Percentiles rank a stretch among this genome's conserved stretches.
These are phyloP conservation scores for Stagonosporopsis cucurbitacearum DNA, from an alignment of 2,329 filamentous ascomycete species.

Conservation along the genomic window DNA sequence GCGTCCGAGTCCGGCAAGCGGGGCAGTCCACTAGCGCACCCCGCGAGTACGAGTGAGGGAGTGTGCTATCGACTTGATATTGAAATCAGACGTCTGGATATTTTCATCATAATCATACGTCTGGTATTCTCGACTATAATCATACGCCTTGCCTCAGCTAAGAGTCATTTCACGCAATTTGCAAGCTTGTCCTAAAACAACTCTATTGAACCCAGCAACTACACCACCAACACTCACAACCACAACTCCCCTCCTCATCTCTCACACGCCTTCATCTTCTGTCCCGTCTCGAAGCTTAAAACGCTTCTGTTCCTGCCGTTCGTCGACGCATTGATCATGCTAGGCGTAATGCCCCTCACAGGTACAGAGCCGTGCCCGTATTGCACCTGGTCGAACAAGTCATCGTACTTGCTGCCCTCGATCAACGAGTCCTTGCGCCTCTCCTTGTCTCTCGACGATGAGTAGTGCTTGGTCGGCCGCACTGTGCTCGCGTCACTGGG, in stretches of 20 bases:
- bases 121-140: too few relatives aligned
- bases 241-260: neutral
- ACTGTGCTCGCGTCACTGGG: conserved; percentile 46
- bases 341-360: conserved; percentile 47
- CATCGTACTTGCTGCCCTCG: conserved; percentile 37
- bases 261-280: conserved; percentile 42
- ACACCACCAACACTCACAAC: neutral
- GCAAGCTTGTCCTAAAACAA: neutral
- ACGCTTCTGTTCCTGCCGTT: conserved; percentile 47
- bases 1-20: conserved; percentile 16
- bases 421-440: conserved; percentile 43
- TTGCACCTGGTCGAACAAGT: conserved; percentile 36
- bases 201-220: neutral
- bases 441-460: conserved; percentile 16
- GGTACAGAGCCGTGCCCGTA: conserved; percentile 43
- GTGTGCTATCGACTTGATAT: too few relatives aligned
- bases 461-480: conserved; percentile 32
- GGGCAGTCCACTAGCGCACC: conserved; percentile 16
- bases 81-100: too few relatives aligned
- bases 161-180: neutral
- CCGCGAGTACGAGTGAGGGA: neutral
- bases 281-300: conserved; percentile 42
- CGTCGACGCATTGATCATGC: conserved; percentile 44
- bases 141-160: neutral
- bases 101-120: too few relatives aligned